Evolutionary conservation across 164 flowering plant species (phyloP), one percentile per base, ranked within the genome.

Genomic region (Sextonia rubra): DNA sequence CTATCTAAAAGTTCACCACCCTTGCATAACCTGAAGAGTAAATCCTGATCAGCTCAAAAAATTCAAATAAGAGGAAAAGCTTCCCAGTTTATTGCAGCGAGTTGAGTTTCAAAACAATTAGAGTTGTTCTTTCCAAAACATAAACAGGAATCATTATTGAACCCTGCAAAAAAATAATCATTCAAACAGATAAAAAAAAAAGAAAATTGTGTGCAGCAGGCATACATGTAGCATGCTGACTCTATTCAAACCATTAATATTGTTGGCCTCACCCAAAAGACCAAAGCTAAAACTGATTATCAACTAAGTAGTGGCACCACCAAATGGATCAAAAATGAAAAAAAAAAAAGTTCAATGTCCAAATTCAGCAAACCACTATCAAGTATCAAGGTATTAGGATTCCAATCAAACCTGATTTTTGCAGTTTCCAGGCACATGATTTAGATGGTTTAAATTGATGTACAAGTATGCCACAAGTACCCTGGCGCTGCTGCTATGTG

Each of bases 1-100:
- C 87, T 79, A 74, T 94, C 98, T 69, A 94, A 73, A 66, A 94
- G 85, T 76, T 94, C 98, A 56, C 97, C 97, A 63, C 98, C 98
- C 76, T 85, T 80, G 78, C 98, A 94, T 79, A 92, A 82, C 87
- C 98, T 94, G 86, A 72, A 76, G 69, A 65, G 60, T 44, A 1
- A 27, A 64, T 27, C 58, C n/a, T 37, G 30, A 29, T 61, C 18
- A 71, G 24, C 56, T 23, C 47, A 4, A 24, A 62, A 11, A 37
- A 37, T 37, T 11, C 25, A 44, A 60, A 3, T 30, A 4, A 37
- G 37, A n/a, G 20, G 4, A 22, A 2, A 44, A 66, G 24, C 44
- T 66, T 64, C 67, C 20, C 27, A 64, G 30, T 64, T 29, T 9
- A 47, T 15, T 37, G 44, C 44, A 37, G 44, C 27, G 29, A 52